Percentiles rank a stretch among this genome's conserved stretches.
These are phyloP conservation scores for Ustilago loliicola DNA, from an alignment of 1,284 basidiomycete species.

Conservation along the genomic window DNA sequence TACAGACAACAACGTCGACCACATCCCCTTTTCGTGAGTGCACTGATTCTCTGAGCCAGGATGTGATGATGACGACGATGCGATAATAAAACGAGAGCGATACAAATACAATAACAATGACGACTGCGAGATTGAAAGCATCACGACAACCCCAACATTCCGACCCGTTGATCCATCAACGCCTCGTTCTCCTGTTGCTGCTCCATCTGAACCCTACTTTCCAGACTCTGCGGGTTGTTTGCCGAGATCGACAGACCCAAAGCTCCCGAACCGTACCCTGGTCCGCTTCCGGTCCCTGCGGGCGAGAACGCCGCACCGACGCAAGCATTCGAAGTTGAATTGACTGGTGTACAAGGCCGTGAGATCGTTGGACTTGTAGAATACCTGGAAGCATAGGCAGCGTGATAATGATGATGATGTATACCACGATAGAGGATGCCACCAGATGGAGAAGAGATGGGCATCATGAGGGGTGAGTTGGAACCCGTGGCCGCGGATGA, in stretches of 20 bases:
- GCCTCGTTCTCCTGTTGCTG: slow-evolving; percentile 46
- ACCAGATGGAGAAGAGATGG: slow-evolving; percentile 35
- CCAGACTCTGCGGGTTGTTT: slow-evolving; percentile 31
- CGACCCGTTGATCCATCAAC: slow-evolving; percentile 44
- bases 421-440: slow-evolving; percentile 27
- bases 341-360: slow-evolving; percentile 36
- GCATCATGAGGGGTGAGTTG: slow-evolving; percentile 38
- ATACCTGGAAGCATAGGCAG: slow-evolving; percentile 26
- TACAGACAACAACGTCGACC: not conserved
- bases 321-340: slow-evolving; percentile 9
- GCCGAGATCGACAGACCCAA: slow-evolving; percentile 49
- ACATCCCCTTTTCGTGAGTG: not conserved
- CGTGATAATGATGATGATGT: slow-evolving; percentile 19
- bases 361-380: slow-evolving; percentile 49
- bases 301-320: slow-evolving; percentile 30
- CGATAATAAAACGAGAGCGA: not conserved
- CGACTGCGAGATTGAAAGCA: not conserved
- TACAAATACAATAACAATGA: slow-evolving; percentile 17
- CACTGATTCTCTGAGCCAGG: not conserved
- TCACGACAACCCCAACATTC: slow-evolving; percentile 45
- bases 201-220: slow-evolving; percentile 29
- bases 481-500: not conserved
- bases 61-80: not conserved
- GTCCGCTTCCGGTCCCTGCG: slow-evolving; percentile 45
- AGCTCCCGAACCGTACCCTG: slow-evolving; percentile 56